Base-by-base conservation (phyloP, 129 eudicot species). In the Tagetes erecta region DNA sequence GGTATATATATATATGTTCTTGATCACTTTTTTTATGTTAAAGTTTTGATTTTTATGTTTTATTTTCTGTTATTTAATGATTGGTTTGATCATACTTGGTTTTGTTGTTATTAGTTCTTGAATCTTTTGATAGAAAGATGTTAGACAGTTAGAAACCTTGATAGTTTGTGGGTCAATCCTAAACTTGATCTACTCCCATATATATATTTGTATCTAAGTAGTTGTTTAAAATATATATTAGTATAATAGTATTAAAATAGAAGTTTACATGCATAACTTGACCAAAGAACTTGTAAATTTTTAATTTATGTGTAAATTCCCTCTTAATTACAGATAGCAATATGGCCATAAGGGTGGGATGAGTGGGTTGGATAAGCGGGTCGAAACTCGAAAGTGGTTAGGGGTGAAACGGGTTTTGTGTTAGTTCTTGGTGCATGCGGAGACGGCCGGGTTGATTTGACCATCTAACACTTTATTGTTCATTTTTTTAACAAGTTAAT, bases 1-100 rank as follows among this genome's bases (percentile, higher is more conserved):
- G 83, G 88, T 84, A 46, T 20, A 20, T 20, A 20, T 20, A 20
- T 20, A 20, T 20, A 20, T 68, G 46, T 20, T 31, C 63, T 50
- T 39, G 44, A 1, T 3, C 45, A 8, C 0, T 6, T 0, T 42
- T 42, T 20, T 47, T 36, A 38, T 33, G 35, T 39, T 65, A 11
- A 10, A 11, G 9, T 27, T 38, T 53, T 27, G 35, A 8, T 31
- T 51, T 39, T 37, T 41, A 14, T 31, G 50, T 34, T 14, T 8
- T 12, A 37, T 1, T 67, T 68, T 38, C 62, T 4, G 38, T 44
- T 62, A 14, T 59, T 63, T 45, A 52, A 39, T 55, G 31, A 2
- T 9, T 4, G 1, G 0, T 58, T 60, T 27, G 52, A 73, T 27
- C 36, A 13, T 64, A 13, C 6, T 49, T 50, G 58, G 60, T 70